These are phyloP conservation scores for Leccinellum luteum DNA, from an alignment of 768 basidiomycete genomes.

Conservation along the genomic window DNA sequence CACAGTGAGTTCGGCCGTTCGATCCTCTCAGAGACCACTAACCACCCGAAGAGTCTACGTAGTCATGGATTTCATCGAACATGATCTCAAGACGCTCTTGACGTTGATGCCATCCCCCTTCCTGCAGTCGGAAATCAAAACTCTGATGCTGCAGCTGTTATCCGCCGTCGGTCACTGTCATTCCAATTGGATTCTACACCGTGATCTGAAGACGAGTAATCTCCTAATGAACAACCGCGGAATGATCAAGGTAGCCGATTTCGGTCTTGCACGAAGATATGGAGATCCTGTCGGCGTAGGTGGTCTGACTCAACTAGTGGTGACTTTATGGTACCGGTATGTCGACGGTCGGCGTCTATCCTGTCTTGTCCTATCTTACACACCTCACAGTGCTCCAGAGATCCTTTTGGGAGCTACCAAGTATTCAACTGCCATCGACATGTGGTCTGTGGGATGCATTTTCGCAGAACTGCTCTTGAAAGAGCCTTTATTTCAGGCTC, in stretches of 20 bases:
- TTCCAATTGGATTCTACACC: conserved; percentile 95
- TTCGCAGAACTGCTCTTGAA: conserved; percentile 95
- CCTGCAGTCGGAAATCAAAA: conserved; percentile 97
- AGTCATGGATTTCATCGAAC: conserved; percentile 99
- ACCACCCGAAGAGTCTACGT: conserved; percentile 79
- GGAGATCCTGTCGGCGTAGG: conserved; percentile 95
- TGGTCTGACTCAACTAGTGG: conserved; percentile 97
- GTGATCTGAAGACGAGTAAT: conserved; percentile 97
- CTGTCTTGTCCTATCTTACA: conserved; percentile 7
- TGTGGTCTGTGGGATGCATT: conserved; percentile 99
- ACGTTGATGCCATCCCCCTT: conserved; percentile 96
- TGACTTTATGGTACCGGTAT: conserved; percentile 98
- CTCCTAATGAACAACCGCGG: conserved; percentile 98
- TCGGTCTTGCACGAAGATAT: conserved; percentile 92
- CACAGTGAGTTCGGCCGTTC: conserved; percentile 74
- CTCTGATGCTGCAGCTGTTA: conserved; percentile 87
- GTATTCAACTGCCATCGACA: conserved; percentile 93
- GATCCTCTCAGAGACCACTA: conserved; percentile 4
- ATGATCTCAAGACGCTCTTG: conserved; percentile 95
- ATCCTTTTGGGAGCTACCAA: conserved; percentile 89
- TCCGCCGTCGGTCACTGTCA: conserved; percentile 95
- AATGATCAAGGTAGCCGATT: conserved; percentile 98
- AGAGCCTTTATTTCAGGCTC: conserved; percentile 97
- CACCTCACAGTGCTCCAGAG: conserved; percentile 75
- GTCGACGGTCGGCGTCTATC: conserved; percentile 25